Evolutionary conservation across 2,329 filamentous ascomycete genomes (phyloP).

Genomic region (Tolypocladium endophyticum): DNA sequence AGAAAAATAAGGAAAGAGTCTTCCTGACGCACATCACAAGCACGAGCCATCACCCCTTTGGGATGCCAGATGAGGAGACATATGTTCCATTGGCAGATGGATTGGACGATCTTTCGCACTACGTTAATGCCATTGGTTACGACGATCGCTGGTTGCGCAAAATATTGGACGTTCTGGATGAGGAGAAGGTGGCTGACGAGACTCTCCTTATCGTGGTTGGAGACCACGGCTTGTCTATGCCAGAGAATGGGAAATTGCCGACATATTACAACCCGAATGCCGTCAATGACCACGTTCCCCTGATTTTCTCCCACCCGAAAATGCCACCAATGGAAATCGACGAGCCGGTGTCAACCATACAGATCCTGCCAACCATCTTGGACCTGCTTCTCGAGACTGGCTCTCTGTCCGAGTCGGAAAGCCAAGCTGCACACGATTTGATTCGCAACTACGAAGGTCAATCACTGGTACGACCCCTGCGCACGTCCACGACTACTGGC

Average conservation of each 20-base stretch:
- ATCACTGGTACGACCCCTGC: slow-evolving; percentile 20
- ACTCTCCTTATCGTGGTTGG: slow-evolving; percentile 20
- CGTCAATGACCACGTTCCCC: slow-evolving; percentile 22
- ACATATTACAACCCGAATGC: slow-evolving; percentile 21
- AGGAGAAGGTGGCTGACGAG: too few species aligned
- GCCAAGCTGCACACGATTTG: slow-evolving; percentile 14
- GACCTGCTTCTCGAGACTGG: slow-evolving; percentile 21
- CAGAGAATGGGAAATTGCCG: slow-evolving; percentile 18
- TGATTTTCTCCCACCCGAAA: slow-evolving; percentile 21
- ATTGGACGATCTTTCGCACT: too few species aligned
- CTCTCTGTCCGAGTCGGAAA: slow-evolving; percentile 14
- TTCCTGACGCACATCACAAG: too few species aligned
- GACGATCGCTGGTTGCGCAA: too few species aligned
- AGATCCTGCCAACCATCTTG: slow-evolving; percentile 22
- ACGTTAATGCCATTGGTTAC: too few species aligned
- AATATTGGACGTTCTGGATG: too few species aligned
- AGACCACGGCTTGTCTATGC: slow-evolving; percentile 21
- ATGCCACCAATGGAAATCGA: slow-evolving; percentile 20
- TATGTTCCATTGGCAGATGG: too few species aligned
- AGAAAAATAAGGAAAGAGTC: too few species aligned
- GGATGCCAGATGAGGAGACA: too few species aligned
- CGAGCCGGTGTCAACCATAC: slow-evolving; percentile 19
- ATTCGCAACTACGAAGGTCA: slow-evolving; percentile 22
- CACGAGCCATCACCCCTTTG: too few species aligned
- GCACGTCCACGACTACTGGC: slow-evolving; percentile 2